A percentile compares a stretch with the other conserved stretches of the same genome.
Conservation (phyloP, 2,329 filamentous ascomycete genomes). For the Fusarium liriodendri region DNA sequence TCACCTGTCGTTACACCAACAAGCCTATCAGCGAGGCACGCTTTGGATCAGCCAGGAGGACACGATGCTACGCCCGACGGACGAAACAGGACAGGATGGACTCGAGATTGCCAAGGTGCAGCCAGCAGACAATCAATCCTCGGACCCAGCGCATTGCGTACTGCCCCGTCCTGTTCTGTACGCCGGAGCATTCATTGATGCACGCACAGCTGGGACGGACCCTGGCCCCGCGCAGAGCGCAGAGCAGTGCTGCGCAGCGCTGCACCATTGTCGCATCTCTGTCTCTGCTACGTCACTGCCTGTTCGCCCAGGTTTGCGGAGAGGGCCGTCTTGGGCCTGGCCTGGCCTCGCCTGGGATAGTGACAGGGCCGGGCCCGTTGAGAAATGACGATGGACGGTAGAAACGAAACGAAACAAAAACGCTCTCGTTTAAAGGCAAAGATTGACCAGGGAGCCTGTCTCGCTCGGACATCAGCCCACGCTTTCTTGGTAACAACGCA, state of each 20-base stretch:
- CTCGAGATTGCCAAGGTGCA: not conserved
- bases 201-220: not conserved
- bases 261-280: not conserved
- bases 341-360: not conserved
- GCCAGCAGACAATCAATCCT: conserved; percentile 11
- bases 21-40: not conserved
- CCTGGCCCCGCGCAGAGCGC: not conserved
- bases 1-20: conserved; percentile 24
- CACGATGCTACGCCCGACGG: conserved; percentile 15
- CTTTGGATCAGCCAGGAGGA: not conserved
- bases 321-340: conserved; percentile 19
- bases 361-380: conserved; percentile 9
- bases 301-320: conserved; percentile 29
- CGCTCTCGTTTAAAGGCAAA: conserved; percentile 20
- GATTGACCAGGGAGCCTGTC: conserved; percentile 18
- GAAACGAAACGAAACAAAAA: conserved; percentile 38
- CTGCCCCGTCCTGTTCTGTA: not conserved
- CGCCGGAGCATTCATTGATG: conserved; percentile 8
- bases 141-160: not conserved
- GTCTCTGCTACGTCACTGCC: conserved; percentile 14
- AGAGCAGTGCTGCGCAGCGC: not conserved
- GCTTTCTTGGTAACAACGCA: conserved; percentile 25
- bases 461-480: conserved; percentile 31
- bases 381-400: conserved; percentile 9
- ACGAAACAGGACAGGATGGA: not conserved